A percentile compares a stretch with the other conserved stretches of the same genome.
These are phyloP conservation scores for Hypsizygus marmoreus DNA, from an alignment of 768 basidiomycete species.

Conservation along the genomic window DNA sequence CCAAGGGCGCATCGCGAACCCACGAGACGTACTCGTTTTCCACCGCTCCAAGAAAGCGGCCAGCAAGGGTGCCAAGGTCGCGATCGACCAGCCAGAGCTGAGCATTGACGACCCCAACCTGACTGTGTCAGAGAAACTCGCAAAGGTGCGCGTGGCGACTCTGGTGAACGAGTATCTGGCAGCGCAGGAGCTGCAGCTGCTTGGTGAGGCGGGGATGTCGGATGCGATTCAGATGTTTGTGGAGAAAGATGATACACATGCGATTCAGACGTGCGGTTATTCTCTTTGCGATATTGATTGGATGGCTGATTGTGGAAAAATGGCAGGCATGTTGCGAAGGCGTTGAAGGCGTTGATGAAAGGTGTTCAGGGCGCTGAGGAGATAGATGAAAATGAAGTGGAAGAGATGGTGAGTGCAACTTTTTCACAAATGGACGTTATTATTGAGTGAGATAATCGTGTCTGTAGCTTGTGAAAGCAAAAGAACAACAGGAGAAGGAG, in stretches of 20 bases:
- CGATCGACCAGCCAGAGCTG: conserved; percentile 75
- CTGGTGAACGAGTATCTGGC: conserved; percentile 90
- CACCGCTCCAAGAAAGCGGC: conserved; percentile 75
- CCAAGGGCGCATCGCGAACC: conserved; percentile 88
- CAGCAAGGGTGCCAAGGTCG: conserved; percentile 55
- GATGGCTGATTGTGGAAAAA: conserved; percentile 5
- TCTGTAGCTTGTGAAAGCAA: conserved; percentile 65
- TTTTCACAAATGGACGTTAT: neutral
- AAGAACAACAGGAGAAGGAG: conserved; percentile 66
- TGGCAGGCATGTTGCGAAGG: conserved; percentile 63
- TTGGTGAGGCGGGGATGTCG: conserved; percentile 88
- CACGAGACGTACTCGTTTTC: conserved; percentile 90
- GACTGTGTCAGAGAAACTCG: conserved; percentile 68
- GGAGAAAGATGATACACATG: conserved; percentile 95
- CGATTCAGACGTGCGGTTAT: conserved; percentile 75
- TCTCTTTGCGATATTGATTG: neutral
- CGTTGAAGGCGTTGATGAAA: conserved; percentile 64
- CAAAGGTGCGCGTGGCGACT: conserved; percentile 81
- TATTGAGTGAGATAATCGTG: conserved; percentile 2
- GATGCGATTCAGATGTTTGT: conserved; percentile 95
- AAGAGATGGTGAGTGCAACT: conserved; percentile 58
- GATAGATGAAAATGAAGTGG: conserved; percentile 71
- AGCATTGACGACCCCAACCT: conserved; percentile 78
- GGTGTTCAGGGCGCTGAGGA: conserved; percentile 67
- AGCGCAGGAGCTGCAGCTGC: conserved; percentile 89